A percentile compares a stretch with the other conserved stretches of the same genome.
These are phyloP conservation scores for Magnusiomyces suaveolens DNA, from an alignment of 1,139 yeast genomes.

Conservation along the genomic window DNA sequence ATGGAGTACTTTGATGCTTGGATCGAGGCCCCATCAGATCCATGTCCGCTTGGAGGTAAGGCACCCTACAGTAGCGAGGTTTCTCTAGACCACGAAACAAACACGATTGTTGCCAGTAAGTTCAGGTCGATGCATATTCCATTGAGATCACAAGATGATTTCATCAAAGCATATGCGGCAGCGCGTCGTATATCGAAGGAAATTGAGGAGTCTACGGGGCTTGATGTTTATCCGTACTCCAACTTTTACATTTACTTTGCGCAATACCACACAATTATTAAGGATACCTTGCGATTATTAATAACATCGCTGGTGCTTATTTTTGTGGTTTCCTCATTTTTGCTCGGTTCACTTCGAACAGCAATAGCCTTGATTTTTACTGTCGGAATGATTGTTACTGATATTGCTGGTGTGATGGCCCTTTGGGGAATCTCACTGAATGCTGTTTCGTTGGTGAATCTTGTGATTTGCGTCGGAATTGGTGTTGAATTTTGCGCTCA, in stretches of 20 bases:
- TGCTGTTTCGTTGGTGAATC: constrained; percentile 81
- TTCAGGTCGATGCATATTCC: constrained; percentile 80
- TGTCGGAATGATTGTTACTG: constrained; percentile 54
- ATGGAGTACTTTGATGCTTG: constrained; percentile 66
- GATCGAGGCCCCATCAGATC: constrained; percentile 78
- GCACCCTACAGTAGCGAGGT: constrained; percentile 76
- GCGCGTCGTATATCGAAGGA: constrained; percentile 62
- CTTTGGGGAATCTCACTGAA: constrained; percentile 68
- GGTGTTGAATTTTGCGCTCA: constrained; percentile 92
- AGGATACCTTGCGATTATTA: constrained; percentile 48
- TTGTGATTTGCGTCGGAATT: constrained; percentile 81
- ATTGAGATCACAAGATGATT: constrained; percentile 71
- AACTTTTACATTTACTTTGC: constrained; percentile 89
- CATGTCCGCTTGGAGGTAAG: constrained; percentile 92
- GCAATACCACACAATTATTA: constrained; percentile 61
- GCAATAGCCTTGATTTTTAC: constrained; percentile 49
- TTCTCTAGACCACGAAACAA: constrained; percentile 33
- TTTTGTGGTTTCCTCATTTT: constrained; percentile 43
- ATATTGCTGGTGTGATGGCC: constrained; percentile 75
- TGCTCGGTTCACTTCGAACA: constrained; percentile 59
- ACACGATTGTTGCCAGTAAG: constrained; percentile 46
- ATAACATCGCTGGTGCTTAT: constrained; percentile 48
- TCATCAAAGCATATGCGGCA: constrained; percentile 67
- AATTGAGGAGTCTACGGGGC: constrained; percentile 38
- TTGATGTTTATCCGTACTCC: constrained; percentile 79